A percentile compares a stretch with the other conserved stretches of the same genome.
Evolutionary conservation across 805 yeast species (phyloP).

Genomic region (Wickerhamomyces silvicola): DNA sequence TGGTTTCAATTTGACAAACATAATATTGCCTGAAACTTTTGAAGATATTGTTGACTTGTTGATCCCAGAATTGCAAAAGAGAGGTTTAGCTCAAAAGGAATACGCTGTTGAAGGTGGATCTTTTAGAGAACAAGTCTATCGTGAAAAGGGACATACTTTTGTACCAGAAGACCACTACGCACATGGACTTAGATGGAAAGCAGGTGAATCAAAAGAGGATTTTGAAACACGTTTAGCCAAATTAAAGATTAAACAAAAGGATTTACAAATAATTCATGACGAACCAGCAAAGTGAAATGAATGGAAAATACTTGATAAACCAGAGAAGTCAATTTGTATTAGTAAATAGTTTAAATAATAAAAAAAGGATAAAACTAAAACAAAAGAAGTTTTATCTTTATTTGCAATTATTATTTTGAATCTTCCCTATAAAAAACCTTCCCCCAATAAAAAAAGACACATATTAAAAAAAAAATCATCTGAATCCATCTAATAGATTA

Average conservation of each 20-base stretch:
- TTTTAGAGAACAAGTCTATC: constrained; percentile 25
- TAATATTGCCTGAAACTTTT: constrained; percentile 30
- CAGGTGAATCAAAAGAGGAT: constrained; percentile 22
- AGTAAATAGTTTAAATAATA: neutral
- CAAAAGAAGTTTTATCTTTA: too few relatives aligned
- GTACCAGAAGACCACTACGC: constrained; percentile 10
- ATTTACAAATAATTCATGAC: constrained; percentile 2
- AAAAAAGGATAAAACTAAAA: too few relatives aligned
- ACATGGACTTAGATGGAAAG: constrained; percentile 8
- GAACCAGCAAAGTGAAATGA: neutral
- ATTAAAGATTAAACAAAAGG: constrained; percentile 1
- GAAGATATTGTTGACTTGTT: constrained; percentile 29
- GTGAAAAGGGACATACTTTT: constrained; percentile 9
- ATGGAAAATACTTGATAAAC: neutral
- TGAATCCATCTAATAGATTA: constrained; percentile 3
- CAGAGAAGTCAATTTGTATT: neutral
- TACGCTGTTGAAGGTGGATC: constrained; percentile 26
- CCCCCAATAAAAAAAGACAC: too few relatives aligned
- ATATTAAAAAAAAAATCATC: neutral
- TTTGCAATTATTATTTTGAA: neutral
- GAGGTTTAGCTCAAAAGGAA: constrained; percentile 31
- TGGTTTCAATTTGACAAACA: constrained; percentile 33
- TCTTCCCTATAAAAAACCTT: too few relatives aligned
- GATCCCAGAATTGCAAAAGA: constrained; percentile 28
- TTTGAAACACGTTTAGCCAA: constrained; percentile 14